These are phyloP conservation scores for Coemansia sp. DNA, from an alignment of 192 early-diverging fungal genomes.

Conservation along the genomic window DNA sequence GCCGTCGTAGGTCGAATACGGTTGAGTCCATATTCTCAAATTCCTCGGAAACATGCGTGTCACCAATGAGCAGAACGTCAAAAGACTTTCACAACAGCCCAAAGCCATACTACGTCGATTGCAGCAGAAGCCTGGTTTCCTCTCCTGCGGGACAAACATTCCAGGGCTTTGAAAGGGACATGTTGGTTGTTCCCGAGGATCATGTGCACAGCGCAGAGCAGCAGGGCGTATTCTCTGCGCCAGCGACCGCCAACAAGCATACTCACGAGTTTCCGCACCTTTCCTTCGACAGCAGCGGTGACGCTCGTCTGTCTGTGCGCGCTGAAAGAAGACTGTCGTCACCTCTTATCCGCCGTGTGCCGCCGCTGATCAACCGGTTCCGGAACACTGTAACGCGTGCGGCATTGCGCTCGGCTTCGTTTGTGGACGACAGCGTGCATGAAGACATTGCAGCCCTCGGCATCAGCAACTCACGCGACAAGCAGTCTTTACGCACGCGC, in stretches of 20 bases:
- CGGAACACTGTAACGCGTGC: constrained; percentile 26
- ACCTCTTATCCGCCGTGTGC: constrained; percentile 8
- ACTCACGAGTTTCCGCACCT: constrained; percentile 26
- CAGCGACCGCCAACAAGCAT: not conserved
- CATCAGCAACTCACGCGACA: not conserved
- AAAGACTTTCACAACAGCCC: constrained; percentile 16
- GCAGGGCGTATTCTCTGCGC: not conserved
- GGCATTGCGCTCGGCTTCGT: constrained; percentile 23
- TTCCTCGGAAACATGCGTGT: constrained; percentile 51
- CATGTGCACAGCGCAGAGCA: not conserved
- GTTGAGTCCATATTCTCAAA: constrained; percentile 35
- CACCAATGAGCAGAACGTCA: constrained; percentile 23
- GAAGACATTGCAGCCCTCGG: constrained; percentile 27
- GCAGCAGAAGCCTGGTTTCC: not conserved
- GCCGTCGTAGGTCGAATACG: constrained; percentile 33
- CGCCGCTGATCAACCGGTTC: constrained; percentile 18
- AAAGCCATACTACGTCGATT: not conserved
- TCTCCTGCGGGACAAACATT: not conserved
- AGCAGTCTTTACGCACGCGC: not conserved
- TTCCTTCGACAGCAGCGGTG: constrained; percentile 2
- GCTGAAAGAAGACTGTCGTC: constrained; percentile 1
- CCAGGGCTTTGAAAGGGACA: not conserved
- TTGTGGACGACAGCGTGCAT: constrained; percentile 32
- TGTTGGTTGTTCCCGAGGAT: not conserved
- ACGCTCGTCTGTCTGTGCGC: not conserved